A percentile compares a stretch with the other conserved stretches of the same genome.
phyloP scores from a whole-genome alignment of 805 yeast genomes.

The Saturnispora sanitii region DNA sequence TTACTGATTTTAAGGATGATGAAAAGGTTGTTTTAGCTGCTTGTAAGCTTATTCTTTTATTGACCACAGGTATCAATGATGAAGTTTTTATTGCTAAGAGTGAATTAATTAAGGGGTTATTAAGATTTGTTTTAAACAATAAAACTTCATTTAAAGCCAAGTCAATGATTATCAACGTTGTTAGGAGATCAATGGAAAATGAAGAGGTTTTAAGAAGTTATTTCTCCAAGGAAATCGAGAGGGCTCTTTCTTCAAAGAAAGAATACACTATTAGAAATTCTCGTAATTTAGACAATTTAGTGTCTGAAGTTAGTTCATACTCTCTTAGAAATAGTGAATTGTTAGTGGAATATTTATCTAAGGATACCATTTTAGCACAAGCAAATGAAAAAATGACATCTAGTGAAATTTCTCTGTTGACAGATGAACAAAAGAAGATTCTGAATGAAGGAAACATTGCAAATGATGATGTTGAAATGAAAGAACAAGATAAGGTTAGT shows the following conservation, averaged over 20 bases:
- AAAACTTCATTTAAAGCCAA: constrained; percentile 33
- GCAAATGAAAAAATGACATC: constrained; percentile 14
- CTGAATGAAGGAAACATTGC: constrained; percentile 7
- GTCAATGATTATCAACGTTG: constrained; percentile 39
- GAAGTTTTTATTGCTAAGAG: neutral
- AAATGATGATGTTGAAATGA: constrained; percentile 20
- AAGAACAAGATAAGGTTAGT: constrained; percentile 5
- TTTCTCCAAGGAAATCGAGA: constrained; percentile 42
- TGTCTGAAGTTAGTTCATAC: constrained; percentile 43
- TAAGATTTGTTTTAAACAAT: constrained; percentile 32
- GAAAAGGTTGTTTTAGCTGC: constrained; percentile 42
- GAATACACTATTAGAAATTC: constrained; percentile 6
- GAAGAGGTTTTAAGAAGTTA: constrained; percentile 36
- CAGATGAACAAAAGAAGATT: constrained; percentile 18
- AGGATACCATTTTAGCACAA: constrained; percentile 9
- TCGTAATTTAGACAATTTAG: constrained; percentile 33
- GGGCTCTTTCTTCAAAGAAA: constrained; percentile 27
- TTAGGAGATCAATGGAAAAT: constrained; percentile 66
- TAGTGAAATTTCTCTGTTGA: constrained; percentile 14
- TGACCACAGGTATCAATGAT: constrained; percentile 23
- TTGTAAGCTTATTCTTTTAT: constrained; percentile 45
- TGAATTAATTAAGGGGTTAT: constrained; percentile 34
- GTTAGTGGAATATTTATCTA: constrained; percentile 20
- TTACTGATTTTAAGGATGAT: constrained; percentile 32
- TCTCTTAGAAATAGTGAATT: constrained; percentile 29